A percentile compares a stretch with the other conserved stretches of the same genome.
Conservation (phyloP, 2,329 filamentous ascomycete genomes). For the Diaporthe vexans region DNA sequence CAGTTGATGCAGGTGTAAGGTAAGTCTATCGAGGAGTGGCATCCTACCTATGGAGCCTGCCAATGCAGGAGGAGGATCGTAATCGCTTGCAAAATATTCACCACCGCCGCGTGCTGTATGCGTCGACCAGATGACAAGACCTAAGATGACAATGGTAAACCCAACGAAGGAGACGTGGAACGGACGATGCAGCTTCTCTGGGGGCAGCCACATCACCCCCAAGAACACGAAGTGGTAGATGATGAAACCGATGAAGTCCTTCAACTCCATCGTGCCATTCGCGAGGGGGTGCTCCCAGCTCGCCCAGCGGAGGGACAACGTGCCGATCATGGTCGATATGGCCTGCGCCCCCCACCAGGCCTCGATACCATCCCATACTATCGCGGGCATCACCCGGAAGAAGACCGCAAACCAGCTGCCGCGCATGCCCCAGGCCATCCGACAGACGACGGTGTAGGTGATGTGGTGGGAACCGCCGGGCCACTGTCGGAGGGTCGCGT, state of each 20-base stretch:
- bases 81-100: conserved; percentile 25
- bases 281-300: conserved; percentile 25
- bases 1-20: neutral
- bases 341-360: conserved; percentile 37
- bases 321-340: conserved; percentile 35
- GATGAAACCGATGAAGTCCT: conserved; percentile 36
- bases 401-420: conserved; percentile 34
- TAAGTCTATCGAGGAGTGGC: too few relatives aligned
- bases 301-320: conserved; percentile 29
- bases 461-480: conserved; percentile 35
- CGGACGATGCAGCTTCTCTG: conserved; percentile 32
- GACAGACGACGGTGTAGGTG: conserved; percentile 28
- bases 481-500: conserved; percentile 7
- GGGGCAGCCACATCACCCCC: conserved; percentile 35
- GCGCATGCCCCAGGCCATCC: conserved; percentile 33
- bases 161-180: conserved; percentile 33
- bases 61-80: conserved; percentile 28
- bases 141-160: conserved; percentile 25
- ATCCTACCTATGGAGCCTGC: conserved; percentile 34
- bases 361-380: conserved; percentile 36
- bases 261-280: conserved; percentile 33
- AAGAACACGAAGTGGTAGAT: conserved; percentile 30
- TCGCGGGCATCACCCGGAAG: conserved; percentile 36
- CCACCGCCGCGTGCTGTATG: conserved; percentile 30
- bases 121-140: conserved; percentile 35